Percentiles rank a stretch among this genome's conserved stretches.
phyloP scores from a whole-genome alignment of 2,329 filamentous ascomycete species.

The Ascochyta koolunga region DNA sequence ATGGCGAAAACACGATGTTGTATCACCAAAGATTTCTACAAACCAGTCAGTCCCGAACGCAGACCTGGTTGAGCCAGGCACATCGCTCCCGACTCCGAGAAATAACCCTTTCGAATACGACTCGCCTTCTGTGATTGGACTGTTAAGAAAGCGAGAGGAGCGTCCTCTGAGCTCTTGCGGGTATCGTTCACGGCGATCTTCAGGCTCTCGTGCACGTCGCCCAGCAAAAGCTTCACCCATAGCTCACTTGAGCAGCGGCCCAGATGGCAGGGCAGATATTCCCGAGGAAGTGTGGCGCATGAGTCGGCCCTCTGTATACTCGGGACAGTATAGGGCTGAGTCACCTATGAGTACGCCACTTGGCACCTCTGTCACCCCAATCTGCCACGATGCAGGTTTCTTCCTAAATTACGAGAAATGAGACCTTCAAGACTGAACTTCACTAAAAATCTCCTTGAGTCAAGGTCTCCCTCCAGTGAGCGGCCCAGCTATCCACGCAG shows the following conservation, averaged over 20 bases:
- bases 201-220: not conserved
- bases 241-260: not conserved
- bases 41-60: not conserved
- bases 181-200: not conserved
- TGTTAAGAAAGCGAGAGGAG: not conserved
- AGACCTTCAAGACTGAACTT: not conserved
- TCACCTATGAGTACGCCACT: constrained; percentile 23
- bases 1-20: constrained; percentile 8
- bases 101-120: not conserved
- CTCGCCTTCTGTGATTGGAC: not conserved
- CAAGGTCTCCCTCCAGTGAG: too few species aligned
- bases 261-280: constrained; percentile 12
- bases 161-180: not conserved
- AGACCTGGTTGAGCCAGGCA: too few species aligned
- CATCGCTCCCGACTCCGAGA: not conserved
- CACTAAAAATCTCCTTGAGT: not conserved
- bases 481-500: not conserved
- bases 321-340: not conserved
- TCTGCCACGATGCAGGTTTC: not conserved
- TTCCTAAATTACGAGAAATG: not conserved
- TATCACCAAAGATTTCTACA: not conserved
- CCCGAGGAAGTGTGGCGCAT: constrained; percentile 21
- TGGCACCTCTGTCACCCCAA: constrained; percentile 5
- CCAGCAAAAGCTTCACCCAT: not conserved
- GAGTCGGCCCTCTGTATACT: constrained; percentile 20